Evolutionary conservation across 164 flowering plant genomes (phyloP), one percentile per base, ranked within the genome.

Genomic region (Nelumbo lutea): DNA sequence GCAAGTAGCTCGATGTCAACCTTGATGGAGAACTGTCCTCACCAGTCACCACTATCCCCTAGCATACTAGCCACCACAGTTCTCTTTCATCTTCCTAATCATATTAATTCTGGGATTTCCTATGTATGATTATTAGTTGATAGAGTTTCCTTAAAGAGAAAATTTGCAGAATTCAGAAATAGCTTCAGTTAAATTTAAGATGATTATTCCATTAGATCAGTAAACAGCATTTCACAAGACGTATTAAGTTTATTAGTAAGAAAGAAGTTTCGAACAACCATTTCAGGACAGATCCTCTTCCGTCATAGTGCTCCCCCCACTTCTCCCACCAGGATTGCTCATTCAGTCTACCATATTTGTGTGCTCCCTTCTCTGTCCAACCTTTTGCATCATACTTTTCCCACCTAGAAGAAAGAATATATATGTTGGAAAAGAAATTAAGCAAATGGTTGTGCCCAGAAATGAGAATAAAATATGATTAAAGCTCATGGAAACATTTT

Each of bases 321-420:
- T 88, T 91, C 80, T 94, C 98, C 98, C 98, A 94, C 98, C 97
- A 94, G 56, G 98, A 94, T 74, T 94, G 97, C 73, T 91, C 98
- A 85, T 94, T 90, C 72, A 91, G 75, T 79, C 89, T 85, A 46
- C 98, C 98, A 75, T 94, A 91, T 66, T 94, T 94, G 51, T 94
- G 93, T 62, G 98, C 98, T 68, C 97, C 98, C 81, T 94, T 94
- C 83, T 94, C 98, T 38, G 97, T 91, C 90, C 83, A 88, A 65
- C 98, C 98, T 80, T 91, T 94, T 48, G 98, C 98, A 83, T 94
- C 97, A 71, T 94, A 94, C 75, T 91, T 91, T 81, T 94, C 98
- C 97, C 97, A 94, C 98, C 98, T 94, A 70, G 46, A 64, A 71
- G 46, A 57, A 10, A 9, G 4, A 45, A 60, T 27, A 1, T 27